Base-by-base conservation (phyloP, 2,329 filamentous ascomycete genomes). In the Aspergillus sp. region DNA sequence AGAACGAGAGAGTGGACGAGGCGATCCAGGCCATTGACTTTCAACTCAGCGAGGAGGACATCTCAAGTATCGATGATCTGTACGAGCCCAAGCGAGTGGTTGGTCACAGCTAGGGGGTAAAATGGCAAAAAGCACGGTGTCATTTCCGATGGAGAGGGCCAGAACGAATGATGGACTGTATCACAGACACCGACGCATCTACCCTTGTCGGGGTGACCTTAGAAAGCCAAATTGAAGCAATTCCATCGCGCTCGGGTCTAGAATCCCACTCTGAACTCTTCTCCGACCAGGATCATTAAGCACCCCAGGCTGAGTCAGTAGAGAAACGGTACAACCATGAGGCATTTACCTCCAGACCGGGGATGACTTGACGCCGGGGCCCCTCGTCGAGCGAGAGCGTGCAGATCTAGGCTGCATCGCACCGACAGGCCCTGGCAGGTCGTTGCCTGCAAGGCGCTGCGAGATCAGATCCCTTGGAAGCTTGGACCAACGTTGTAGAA, bases 21-120 rank as follows among this genome's bases (percentile, higher is more conserved):
- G 87, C 84, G 67, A 64, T 85, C 59, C 68, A 73, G 84, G 63
- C 79, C 77, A 62, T 68, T 39, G 49, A 75, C 67, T 87, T 89
- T 68, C 84, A 85, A 77, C 76, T 90, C 63, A 86, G 84, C 11
- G 76, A 81, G 0, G 78, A 81, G 56, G 87, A 90, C 73, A 75
- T 89, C 12, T 73, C 81, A 50, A 80, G 83, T 55, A 85, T 90
- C 61, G 73, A 71, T 55, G 67, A 67, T 12, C 49, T 69, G 26
- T 68, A 69, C 60, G 60, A 62, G 54, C 63, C 63, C 2, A 68
- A 62, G 56, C 51, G 36, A 14, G 60, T 68, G 12, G 46, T 66
- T 26, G 63, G 67, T 1, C 66, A 68, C 26, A 18, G 24, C 16
- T 56, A 39, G 49, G 26, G 26, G 26, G 7, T 7, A 7, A 29